Percentiles rank a stretch among this genome's conserved stretches.
phyloP scores from a whole-genome alignment of 2,329 filamentous ascomycete genomes.

The Coleophoma cylindrospora region DNA sequence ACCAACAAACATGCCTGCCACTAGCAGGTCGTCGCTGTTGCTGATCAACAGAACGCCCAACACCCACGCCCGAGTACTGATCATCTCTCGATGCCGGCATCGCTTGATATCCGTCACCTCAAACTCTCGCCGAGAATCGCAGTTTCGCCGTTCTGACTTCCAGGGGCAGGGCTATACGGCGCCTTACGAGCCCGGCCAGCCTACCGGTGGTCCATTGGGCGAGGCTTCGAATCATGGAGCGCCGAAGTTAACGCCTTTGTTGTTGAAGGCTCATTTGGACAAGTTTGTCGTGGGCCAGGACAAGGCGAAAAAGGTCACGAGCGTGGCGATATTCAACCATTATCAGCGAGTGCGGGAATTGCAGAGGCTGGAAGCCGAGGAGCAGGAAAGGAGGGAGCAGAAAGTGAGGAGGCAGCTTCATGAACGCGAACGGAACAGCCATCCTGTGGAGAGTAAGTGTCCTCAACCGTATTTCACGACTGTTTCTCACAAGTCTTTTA shows the following conservation, averaged over 20 bases:
- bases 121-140: slow-evolving; percentile 7
- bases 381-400: slow-evolving; percentile 60
- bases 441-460: slow-evolving; percentile 72
- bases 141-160: slow-evolving; percentile 51
- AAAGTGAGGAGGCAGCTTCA: slow-evolving; percentile 42
- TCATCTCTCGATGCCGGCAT: slow-evolving; percentile 8
- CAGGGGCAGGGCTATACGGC: slow-evolving; percentile 48
- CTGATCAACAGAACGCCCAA: neutral
- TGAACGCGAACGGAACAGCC: slow-evolving; percentile 44
- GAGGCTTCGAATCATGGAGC: slow-evolving; percentile 45
- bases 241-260: slow-evolving; percentile 58
- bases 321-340: slow-evolving; percentile 92
- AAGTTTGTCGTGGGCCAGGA: slow-evolving; percentile 97
- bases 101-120: slow-evolving; percentile 5
- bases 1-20: neutral
- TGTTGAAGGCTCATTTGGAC: slow-evolving; percentile 86
- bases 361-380: slow-evolving; percentile 72
- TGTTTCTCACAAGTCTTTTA: slow-evolving; percentile 23
- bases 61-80: neutral
- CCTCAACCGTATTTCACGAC: slow-evolving; percentile 22
- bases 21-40: neutral
- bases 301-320: slow-evolving; percentile 88
- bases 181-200: slow-evolving; percentile 56
- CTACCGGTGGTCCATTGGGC: slow-evolving; percentile 58
- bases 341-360: slow-evolving; percentile 81